These are phyloP conservation scores for Phlebiopsis flavidoalba DNA, from an alignment of 768 basidiomycete species.

Conservation along the genomic window DNA sequence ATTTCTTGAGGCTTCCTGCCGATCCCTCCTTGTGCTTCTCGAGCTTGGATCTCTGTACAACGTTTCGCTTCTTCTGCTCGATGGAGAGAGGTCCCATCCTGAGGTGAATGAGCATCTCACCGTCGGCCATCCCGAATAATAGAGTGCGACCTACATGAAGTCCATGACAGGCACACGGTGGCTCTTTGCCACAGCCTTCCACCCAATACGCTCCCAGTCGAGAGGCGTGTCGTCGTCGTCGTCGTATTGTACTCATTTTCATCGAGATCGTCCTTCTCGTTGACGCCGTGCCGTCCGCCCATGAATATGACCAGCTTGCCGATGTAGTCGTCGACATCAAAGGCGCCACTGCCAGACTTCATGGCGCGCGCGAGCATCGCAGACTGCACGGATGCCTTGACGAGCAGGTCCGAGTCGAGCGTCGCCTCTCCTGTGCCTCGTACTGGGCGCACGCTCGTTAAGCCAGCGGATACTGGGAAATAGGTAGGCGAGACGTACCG, in stretches of 20 bases:
- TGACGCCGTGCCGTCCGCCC: slow-evolving; percentile 53
- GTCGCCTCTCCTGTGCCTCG: slow-evolving; percentile 84
- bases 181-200: slow-evolving; percentile 76
- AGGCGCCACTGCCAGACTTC: slow-evolving; percentile 83
- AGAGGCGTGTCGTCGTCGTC: slow-evolving; percentile 36
- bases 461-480: slow-evolving; percentile 5
- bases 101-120: slow-evolving; percentile 1
- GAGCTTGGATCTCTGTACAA: slow-evolving; percentile 55
- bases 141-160: slow-evolving; percentile 66
- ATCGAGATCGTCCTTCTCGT: slow-evolving; percentile 40
- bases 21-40: slow-evolving; percentile 70
- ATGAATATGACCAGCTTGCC: slow-evolving; percentile 67
- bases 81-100: slow-evolving; percentile 91
- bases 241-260: slow-evolving; percentile 47
- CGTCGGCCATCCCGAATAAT: neutral
- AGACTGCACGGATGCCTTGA: slow-evolving; percentile 72
- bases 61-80: slow-evolving; percentile 73
- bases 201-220: slow-evolving; percentile 85
- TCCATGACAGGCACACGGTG: slow-evolving; percentile 75
- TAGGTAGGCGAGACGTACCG: slow-evolving; percentile 31
- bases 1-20: slow-evolving; percentile 74
- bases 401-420: slow-evolving; percentile 79
- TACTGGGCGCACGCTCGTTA: slow-evolving; percentile 34
- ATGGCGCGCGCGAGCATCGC: slow-evolving; percentile 87
- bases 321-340: slow-evolving; percentile 91